Base-by-base conservation (phyloP, 2,329 filamentous ascomycete species). In the Pleochaeta shiraiana region DNA sequence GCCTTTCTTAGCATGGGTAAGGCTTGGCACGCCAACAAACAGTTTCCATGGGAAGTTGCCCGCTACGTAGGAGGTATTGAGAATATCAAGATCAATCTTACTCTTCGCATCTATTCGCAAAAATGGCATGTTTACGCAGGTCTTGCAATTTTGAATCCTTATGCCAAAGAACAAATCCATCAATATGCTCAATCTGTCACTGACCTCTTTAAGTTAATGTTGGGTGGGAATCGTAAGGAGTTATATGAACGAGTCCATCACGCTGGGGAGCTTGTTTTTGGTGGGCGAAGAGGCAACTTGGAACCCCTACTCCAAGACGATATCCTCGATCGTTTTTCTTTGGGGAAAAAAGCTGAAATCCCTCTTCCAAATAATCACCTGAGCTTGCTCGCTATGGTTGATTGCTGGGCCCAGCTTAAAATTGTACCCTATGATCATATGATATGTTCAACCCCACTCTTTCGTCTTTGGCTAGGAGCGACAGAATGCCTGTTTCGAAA, bases 121-220 rank as follows among this genome's bases (percentile, higher is more conserved):
- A 98, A 97, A 75, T 98, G 95, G 95, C 95, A 98, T 77, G 93
- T 98, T 65, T 98, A 98, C 74, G 93, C 93, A 24, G 93, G 93
- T 0, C 85, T 98, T 9, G 93, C 95, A 12, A 98, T 98, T 72
- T 81, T 98, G 65, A 98, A 98, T 74, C 93, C 93, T 0, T 87
- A 90, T 65, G 93, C 93, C 3, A 88, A 87, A 74, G 81, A 87
- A 74, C 93, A 98, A 76, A 97, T 98, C 71, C 83, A 87, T 65
- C 91, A 97, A 77, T 98, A 97, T 74, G 92, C 93, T 11, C 80
- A 87, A 71, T 91, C 86, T 53, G 92, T 95, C 24, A 97, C 93
- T 0, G 90, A 95, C 71, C 79, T 98, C 24, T 98, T 90, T 79
- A 97, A 96, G 76, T 81, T 98, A 65, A 97, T 98, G 91, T 83